These are phyloP conservation scores for Halteria grandinella DNA, from an alignment of 73 alveolate species.

Conservation along the genomic window DNA sequence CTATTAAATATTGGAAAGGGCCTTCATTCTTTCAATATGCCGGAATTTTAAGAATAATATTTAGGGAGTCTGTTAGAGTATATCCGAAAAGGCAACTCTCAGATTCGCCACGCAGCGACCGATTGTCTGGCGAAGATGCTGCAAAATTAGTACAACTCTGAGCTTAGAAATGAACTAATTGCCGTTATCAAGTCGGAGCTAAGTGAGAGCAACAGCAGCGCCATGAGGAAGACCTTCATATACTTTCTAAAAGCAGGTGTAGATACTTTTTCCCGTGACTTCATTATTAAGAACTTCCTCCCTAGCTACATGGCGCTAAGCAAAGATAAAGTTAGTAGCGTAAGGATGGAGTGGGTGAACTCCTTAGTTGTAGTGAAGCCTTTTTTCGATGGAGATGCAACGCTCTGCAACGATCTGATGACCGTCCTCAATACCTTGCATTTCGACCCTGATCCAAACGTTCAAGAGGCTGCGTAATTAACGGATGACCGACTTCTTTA, in stretches of 20 bases:
- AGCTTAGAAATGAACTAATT: slow-evolving; percentile 6
- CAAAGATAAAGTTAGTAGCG: slow-evolving; percentile 11
- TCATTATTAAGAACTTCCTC: background rate
- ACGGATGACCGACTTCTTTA: background rate
- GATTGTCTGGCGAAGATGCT: slow-evolving; percentile 21
- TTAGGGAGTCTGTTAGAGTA: slow-evolving; percentile 12
- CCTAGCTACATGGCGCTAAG: background rate
- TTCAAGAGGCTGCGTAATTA: slow-evolving; percentile 21
- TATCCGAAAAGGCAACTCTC: slow-evolving; percentile 27
- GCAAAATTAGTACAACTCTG: background rate
- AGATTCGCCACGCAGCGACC: slow-evolving; percentile 12
- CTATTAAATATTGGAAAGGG: background rate
- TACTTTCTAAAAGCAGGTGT: slow-evolving; percentile 17
- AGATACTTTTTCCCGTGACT: slow-evolving; percentile 5
- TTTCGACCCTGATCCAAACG: slow-evolving; percentile 16
- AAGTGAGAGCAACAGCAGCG: slow-evolving; percentile 11
- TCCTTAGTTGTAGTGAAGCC: slow-evolving; percentile 21
- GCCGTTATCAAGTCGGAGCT: slow-evolving; percentile 1
- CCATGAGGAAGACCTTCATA: slow-evolving; percentile 23
- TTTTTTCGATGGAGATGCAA: slow-evolving; percentile 25
- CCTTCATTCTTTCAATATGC: background rate
- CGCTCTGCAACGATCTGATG: background rate
- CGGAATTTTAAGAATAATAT: background rate
- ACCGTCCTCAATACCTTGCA: slow-evolving; percentile 2
- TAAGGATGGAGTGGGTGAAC: slow-evolving; percentile 18